Conservation (phyloP, 2,329 filamentous ascomycete species). For the Dendrostoma leiphaemia region DNA sequence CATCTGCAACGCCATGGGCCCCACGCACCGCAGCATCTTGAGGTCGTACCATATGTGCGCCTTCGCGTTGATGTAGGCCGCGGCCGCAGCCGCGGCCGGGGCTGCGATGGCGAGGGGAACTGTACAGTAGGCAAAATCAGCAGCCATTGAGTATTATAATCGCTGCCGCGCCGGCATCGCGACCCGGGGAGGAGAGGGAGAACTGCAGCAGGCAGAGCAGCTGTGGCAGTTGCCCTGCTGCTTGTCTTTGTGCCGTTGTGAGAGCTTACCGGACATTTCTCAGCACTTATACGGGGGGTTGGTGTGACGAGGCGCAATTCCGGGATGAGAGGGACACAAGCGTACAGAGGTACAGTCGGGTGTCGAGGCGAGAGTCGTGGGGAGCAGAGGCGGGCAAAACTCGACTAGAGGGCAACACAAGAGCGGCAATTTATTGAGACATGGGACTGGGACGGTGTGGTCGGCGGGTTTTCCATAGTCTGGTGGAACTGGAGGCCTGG, state of each 20-base stretch:
- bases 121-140: slow-evolving; percentile 25
- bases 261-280: slow-evolving; percentile 14
- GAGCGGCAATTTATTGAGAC: neutral
- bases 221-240: neutral
- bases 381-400: neutral
- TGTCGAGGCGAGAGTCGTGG: neutral
- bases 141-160: neutral
- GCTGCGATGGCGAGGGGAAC: slow-evolving; percentile 53
- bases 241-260: neutral
- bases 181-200: neutral
- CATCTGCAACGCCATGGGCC: slow-evolving; percentile 43
- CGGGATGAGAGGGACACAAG: neutral
- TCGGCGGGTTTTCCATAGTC: neutral
- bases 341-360: neutral
- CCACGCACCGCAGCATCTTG: slow-evolving; percentile 52
- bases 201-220: neutral
- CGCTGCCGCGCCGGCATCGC: neutral
- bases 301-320: neutral
- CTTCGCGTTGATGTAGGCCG: slow-evolving; percentile 79
- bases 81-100: slow-evolving; percentile 61
- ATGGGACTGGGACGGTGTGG: neutral
- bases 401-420: neutral
- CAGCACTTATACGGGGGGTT: neutral
- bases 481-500: neutral
- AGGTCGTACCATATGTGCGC: slow-evolving; percentile 66